Percentiles rank a stretch among this genome's conserved stretches.
These are phyloP conservation scores for Prunus armeniaca DNA, from an alignment of 306 rosid species.

Conservation along the genomic window DNA sequence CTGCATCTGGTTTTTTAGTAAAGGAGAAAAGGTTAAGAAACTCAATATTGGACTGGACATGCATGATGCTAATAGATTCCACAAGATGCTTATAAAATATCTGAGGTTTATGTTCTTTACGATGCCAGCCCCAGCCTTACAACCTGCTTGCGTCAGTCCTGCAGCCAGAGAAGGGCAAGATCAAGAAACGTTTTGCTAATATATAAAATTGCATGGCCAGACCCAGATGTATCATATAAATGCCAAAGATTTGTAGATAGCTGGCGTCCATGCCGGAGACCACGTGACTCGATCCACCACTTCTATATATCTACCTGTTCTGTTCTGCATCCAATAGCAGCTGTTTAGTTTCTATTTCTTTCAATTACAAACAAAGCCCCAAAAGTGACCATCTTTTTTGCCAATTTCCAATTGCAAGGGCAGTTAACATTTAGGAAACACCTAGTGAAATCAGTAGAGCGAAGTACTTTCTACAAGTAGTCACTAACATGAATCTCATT, in stretches of 20 bases:
- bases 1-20: background rate
- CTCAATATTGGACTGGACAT: background rate
- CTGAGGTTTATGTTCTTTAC: background rate
- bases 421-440: background rate
- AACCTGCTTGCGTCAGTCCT: background rate
- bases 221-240: background rate
- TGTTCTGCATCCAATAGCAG: background rate
- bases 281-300: slow-evolving; percentile 9
- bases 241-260: background rate
- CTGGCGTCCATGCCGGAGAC: slow-evolving; percentile 13
- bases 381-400: background rate
- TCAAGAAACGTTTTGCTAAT: slow-evolving; percentile 2
- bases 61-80: slow-evolving; percentile 17
- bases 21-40: background rate
- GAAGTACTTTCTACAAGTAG: background rate
- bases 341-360: background rate
- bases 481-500: background rate
- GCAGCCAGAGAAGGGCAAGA: background rate
- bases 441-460: background rate
- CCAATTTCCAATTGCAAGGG: background rate
- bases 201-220: background rate
- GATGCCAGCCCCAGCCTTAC: background rate
- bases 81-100: background rate
- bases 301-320: background rate
- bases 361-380: background rate